Evolutionary conservation across 306 rosid species (phyloP).

Genomic region (Rosa lucieae): DNA sequence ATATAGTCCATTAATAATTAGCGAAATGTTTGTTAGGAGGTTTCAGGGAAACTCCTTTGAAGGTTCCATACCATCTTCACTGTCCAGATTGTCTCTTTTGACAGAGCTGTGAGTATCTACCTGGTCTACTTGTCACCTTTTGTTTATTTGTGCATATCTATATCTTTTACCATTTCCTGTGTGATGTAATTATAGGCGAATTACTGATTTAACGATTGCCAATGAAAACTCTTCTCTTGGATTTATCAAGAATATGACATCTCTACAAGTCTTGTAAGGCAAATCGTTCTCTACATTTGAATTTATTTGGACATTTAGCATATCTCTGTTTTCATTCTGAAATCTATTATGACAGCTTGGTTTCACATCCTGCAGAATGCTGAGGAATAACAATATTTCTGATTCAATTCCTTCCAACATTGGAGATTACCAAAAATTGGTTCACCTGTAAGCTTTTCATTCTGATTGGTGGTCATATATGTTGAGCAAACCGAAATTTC

Average conservation of each 20-base stretch:
- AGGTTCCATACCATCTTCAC: slow-evolving; percentile 64
- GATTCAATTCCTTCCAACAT: slow-evolving; percentile 64
- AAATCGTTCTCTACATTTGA: slow-evolving; percentile 4
- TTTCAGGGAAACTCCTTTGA: slow-evolving; percentile 79
- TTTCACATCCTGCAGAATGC: slow-evolving; percentile 49
- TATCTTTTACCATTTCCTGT: slow-evolving; percentile 29
- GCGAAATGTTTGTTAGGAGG: slow-evolving; percentile 50
- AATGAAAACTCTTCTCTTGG: slow-evolving; percentile 73
- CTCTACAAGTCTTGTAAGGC: slow-evolving; percentile 56
- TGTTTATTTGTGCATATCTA: not conserved
- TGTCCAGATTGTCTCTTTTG: slow-evolving; percentile 65
- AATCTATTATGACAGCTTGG: slow-evolving; percentile 14
- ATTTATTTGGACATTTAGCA: not conserved
- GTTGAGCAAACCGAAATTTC: not conserved
- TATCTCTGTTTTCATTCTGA: slow-evolving; percentile 15
- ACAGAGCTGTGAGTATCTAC: slow-evolving; percentile 59
- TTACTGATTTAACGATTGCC: slow-evolving; percentile 60
- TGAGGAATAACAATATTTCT: slow-evolving; percentile 68
- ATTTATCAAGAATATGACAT: slow-evolving; percentile 60
- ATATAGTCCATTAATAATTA: not conserved
- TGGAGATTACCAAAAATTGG: slow-evolving; percentile 51
- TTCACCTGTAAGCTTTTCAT: slow-evolving; percentile 49
- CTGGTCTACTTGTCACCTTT: slow-evolving; percentile 14
- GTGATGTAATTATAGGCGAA: slow-evolving; percentile 45
- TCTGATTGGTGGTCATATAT: slow-evolving; percentile 5